These are phyloP conservation scores for Kwoniella sp. DNA, from an alignment of 768 basidiomycete species.

Conservation along the genomic window DNA sequence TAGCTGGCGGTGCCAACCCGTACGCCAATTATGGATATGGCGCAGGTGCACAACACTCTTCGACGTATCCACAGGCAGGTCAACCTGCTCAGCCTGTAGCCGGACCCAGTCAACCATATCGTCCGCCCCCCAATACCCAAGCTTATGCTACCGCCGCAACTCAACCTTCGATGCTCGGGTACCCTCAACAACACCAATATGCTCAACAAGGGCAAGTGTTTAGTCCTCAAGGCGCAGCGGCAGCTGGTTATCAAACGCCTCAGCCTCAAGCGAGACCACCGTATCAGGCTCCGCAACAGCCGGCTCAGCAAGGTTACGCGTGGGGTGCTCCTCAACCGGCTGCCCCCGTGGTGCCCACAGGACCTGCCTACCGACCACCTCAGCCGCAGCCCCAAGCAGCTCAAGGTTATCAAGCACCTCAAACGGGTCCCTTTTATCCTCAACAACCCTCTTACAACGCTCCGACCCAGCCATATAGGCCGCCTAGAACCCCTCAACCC, in stretches of 20 bases:
- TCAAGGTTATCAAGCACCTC: constrained; percentile 34
- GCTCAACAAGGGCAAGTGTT: constrained; percentile 11
- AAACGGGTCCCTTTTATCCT: constrained; percentile 35
- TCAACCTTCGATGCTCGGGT: constrained; percentile 13
- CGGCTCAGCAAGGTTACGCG: constrained; percentile 59
- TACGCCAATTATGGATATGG: constrained; percentile 94
- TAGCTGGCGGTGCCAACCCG: constrained; percentile 53
- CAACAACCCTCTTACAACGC: constrained; percentile 36
- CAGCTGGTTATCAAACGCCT: constrained; percentile 21
- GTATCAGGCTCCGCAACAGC: constrained; percentile 17
- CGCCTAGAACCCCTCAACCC: constrained; percentile 23
- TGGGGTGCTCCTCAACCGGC: constrained; percentile 61
- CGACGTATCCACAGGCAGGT: constrained; percentile 14
- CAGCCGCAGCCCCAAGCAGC: constrained; percentile 59
- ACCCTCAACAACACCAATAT: constrained; percentile 17
- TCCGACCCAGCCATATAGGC: constrained; percentile 29
- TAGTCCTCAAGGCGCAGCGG: constrained; percentile 8
- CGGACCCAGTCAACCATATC: constrained; percentile 28
- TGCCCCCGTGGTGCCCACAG: background rate
- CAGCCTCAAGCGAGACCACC: constrained; percentile 25
- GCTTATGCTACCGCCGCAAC: constrained; percentile 58
- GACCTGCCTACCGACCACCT: constrained; percentile 39
- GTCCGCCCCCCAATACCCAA: constrained; percentile 29
- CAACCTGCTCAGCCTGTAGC: constrained; percentile 8
- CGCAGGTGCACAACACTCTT: constrained; percentile 53